Evolutionary conservation across 306 rosid genomes (phyloP).

Genomic region (Glycine tomentella): DNA sequence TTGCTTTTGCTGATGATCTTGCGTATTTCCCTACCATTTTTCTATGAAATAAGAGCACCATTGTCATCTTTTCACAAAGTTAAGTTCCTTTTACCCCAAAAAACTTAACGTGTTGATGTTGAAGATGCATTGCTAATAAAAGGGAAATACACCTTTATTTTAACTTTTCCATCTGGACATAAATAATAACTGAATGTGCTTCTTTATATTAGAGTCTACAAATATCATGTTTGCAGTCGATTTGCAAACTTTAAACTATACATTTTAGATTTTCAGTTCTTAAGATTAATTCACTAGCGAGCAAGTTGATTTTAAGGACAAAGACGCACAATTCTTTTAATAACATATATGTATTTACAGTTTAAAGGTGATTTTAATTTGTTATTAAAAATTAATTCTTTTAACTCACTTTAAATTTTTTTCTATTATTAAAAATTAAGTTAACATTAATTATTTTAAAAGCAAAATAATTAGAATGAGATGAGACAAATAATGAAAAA

Average conservation of each 20-base stretch:
- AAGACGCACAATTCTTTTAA: not conserved
- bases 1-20: conserved; percentile 10
- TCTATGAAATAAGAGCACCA: conserved; percentile 2
- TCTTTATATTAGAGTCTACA: not conserved
- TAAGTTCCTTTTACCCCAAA: not conserved
- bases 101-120: conserved; percentile 28
- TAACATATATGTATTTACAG: not conserved
- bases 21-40: not conserved
- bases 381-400: not conserved
- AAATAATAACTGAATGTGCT: not conserved
- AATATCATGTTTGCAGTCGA: not conserved
- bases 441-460: not conserved
- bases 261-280: not conserved
- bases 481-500: not conserved
- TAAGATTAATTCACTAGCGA: not conserved
- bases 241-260: not conserved
- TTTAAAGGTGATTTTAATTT: not conserved
- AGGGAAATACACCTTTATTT: conserved; percentile 8
- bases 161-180: not conserved
- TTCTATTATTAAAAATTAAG: not conserved
- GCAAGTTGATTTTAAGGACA: not conserved
- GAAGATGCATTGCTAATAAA: not conserved
- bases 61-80: conserved; percentile 1
- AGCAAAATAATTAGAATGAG: not conserved
- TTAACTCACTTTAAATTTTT: not conserved